Evolutionary conservation across 306 rosid genomes (phyloP), one percentile per base, ranked within the genome.

Genomic region (Dalbergia cochinchinensis): DNA sequence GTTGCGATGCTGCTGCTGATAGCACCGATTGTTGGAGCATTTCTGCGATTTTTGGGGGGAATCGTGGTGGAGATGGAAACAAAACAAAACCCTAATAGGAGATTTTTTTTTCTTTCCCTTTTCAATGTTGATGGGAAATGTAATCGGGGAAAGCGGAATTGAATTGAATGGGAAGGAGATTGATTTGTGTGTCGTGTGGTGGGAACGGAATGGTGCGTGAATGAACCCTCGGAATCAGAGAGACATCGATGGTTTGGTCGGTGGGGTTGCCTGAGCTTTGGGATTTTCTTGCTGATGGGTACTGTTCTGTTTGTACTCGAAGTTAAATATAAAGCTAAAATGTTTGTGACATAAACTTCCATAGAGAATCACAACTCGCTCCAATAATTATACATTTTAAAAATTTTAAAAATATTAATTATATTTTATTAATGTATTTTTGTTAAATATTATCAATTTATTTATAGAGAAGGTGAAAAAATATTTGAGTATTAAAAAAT

Each of bases 11-110:
- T 39, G 86, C 39, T 15, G 58, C 7, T 50, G 57, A 13, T 26
- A 88, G 78, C 48, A 83, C 65, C 19, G 93, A 83, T 47, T 82
- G 87, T 0, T 92, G 75, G 39, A 74, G 68, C 82, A 78, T 76
- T 73, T 54, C 57, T 15, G 57, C 57, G 60, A 54, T 3, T 37
- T 37, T 37, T 37, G 5, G 7, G 41, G 41, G 41, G 39, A 35
- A 35, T 35, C 39, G 39, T 3, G 39, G 39, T 35, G 39, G 39
- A 35, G 39, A 35, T 6, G 6, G 22, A 20, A 26, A 26, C 31
- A 0, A 26, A 26, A 26, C 31, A 65, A 78, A 89, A 76, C 91
- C 91, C 92, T 81, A 90, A 85, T 73, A 2, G 8, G 60, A 18
- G 60, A 81, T 55, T 63, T 39, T 44, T 62, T 19, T 33, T 13